Conservation (phyloP, 2,329 filamentous ascomycete species). For the Eurotiales sp. region DNA sequence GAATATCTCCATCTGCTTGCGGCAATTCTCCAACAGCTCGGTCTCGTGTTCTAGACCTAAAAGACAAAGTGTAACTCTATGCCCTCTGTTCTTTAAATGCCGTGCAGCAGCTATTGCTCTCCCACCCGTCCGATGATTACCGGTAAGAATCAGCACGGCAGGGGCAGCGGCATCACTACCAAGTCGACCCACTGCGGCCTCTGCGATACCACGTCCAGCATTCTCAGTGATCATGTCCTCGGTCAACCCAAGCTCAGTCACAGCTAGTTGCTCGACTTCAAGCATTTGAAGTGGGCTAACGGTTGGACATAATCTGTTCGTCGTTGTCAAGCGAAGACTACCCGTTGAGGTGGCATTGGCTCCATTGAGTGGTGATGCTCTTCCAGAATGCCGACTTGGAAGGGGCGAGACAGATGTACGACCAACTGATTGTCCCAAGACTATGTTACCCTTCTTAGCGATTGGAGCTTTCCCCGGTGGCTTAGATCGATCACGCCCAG, state of each 20-base stretch:
- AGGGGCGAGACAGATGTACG: constrained; percentile 35
- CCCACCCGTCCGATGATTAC: constrained; percentile 88
- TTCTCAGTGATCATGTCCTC: constrained; percentile 92
- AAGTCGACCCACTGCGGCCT: constrained; percentile 67
- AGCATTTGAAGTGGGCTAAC: constrained; percentile 77
- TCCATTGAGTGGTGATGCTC: constrained; percentile 42
- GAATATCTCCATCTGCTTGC: constrained; percentile 78
- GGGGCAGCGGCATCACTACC: constrained; percentile 54
- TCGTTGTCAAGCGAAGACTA: constrained; percentile 52
- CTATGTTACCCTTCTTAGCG: constrained; percentile 43
- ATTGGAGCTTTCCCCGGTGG: constrained; percentile 31
- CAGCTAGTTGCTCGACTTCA: constrained; percentile 85
- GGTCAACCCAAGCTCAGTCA: constrained; percentile 78
- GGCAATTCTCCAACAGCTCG: constrained; percentile 74
- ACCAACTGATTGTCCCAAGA: constrained; percentile 35
- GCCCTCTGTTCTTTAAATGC: constrained; percentile 78
- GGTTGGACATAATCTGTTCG: constrained; percentile 54
- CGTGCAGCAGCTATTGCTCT: constrained; percentile 80
- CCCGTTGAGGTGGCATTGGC: constrained; percentile 32
- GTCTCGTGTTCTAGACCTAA: constrained; percentile 79
- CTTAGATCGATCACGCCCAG: constrained; percentile 40
- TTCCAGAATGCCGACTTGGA: constrained; percentile 35
- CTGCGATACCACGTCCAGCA: constrained; percentile 80
- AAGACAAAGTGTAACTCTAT: constrained; percentile 77
- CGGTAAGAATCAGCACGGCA: constrained; percentile 74